Conservation (phyloP, 106 monocot genomes). For the Vanilla planifolia region DNA sequence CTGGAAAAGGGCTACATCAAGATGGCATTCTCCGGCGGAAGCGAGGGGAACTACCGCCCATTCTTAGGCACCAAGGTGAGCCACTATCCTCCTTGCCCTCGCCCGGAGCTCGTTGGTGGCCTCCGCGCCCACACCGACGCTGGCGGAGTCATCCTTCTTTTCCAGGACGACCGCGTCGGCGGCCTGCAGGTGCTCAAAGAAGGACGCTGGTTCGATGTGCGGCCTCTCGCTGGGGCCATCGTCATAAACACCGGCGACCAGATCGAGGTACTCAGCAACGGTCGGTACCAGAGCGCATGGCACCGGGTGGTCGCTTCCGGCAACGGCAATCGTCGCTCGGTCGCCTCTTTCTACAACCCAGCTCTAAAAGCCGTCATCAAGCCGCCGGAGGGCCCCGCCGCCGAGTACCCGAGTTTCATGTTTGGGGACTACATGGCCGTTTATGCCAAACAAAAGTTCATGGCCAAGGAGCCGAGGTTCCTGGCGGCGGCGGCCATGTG, state of each 20-base stretch:
- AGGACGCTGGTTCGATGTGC: constrained; percentile 69
- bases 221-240: constrained; percentile 50
- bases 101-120: constrained; percentile 37
- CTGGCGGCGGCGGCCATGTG: constrained; percentile 21
- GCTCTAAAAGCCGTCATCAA: constrained; percentile 38
- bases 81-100: constrained; percentile 75
- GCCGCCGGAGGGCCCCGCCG: constrained; percentile 12
- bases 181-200: constrained; percentile 64
- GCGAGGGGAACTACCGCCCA: constrained; percentile 27
- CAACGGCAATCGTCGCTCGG: constrained; percentile 52
- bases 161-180: constrained; percentile 66
- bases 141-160: constrained; percentile 81
- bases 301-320: constrained; percentile 44
- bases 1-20: constrained; percentile 51
- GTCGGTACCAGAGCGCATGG: constrained; percentile 58
- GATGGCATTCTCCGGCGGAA: constrained; percentile 28
- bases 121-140: constrained; percentile 85
- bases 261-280: constrained; percentile 76
- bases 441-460: constrained; percentile 37
- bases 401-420: constrained; percentile 23
- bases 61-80: constrained; percentile 88
- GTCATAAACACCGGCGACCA: constrained; percentile 90
- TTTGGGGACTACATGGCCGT: constrained; percentile 42
- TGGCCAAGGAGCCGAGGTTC: constrained; percentile 39
- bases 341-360: constrained; percentile 78